Percentiles rank a stretch among this genome's conserved stretches.
These are phyloP conservation scores for Eucalyptus curtisii DNA, from an alignment of 345 rosid species.

Conservation along the genomic window DNA sequence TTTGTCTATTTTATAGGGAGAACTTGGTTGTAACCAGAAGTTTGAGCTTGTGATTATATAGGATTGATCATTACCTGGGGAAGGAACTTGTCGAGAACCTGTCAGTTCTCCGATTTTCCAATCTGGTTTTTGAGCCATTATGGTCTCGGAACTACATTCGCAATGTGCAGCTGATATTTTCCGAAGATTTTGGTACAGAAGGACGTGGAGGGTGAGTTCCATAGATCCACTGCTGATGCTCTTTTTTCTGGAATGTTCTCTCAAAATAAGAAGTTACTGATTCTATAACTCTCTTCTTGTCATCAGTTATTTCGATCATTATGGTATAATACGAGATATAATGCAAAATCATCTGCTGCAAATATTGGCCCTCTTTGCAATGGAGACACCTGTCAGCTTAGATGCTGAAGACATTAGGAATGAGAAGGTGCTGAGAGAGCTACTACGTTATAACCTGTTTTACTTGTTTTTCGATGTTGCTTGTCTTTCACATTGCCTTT, in stretches of 20 bases:
- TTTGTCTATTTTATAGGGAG: background rate
- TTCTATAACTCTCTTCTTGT: background rate
- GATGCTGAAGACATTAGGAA: constrained; percentile 91
- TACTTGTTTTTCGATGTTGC: background rate
- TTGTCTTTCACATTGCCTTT: background rate
- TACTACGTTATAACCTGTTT: background rate
- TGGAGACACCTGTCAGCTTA: constrained; percentile 97
- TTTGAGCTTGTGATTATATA: constrained; percentile 4
- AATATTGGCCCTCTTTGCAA: constrained; percentile 86
- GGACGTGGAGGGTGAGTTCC: constrained; percentile 84
- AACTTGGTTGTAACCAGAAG: background rate
- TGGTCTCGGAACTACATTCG: constrained; percentile 86
- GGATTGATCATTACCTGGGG: constrained; percentile 92
- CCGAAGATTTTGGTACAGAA: constrained; percentile 94
- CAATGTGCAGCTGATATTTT: constrained; percentile 80
- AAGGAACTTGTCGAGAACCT: constrained; percentile 95
- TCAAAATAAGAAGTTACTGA: background rate
- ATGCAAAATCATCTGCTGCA: constrained; percentile 96
- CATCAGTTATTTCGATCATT: constrained; percentile 68
- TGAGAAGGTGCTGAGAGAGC: constrained; percentile 54
- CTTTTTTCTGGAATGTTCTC: background rate
- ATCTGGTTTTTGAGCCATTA: constrained; percentile 84
- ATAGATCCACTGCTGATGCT: background rate
- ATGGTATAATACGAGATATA: constrained; percentile 87
- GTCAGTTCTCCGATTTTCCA: constrained; percentile 89